phyloP scores from a whole-genome alignment of 2,329 filamentous ascomycete genomes.

The Fonsecaea nubica region DNA sequence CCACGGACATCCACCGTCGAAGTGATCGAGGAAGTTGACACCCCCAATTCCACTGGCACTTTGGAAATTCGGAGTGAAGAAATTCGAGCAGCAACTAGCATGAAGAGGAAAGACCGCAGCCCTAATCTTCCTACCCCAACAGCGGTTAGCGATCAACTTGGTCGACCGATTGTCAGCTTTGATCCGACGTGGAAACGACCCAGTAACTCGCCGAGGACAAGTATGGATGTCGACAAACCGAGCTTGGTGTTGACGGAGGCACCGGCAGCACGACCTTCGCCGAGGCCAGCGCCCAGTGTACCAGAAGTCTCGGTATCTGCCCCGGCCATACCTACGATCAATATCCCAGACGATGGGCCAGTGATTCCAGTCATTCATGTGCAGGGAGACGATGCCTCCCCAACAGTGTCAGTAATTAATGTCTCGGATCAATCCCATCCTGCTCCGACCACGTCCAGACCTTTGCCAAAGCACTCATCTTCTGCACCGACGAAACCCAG shows the following conservation, averaged over 20 bases:
- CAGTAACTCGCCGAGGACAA: conserved; percentile 48
- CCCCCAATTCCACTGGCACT: conserved; percentile 71
- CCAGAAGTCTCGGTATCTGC: conserved; percentile 28
- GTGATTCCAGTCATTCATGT: conserved; percentile 19
- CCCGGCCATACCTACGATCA: conserved; percentile 19
- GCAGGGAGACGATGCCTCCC: conserved; percentile 5
- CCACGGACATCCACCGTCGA: conserved; percentile 40
- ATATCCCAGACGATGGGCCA: conserved; percentile 20
- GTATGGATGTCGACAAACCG: conserved; percentile 37
- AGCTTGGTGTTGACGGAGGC: conserved; percentile 36
- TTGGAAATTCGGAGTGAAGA: conserved; percentile 85
- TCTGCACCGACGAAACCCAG: conserved; percentile 44
- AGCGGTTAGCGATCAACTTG: conserved; percentile 86
- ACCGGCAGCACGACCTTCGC: conserved; percentile 22
- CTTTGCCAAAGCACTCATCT: conserved; percentile 38
- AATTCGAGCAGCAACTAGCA: conserved; percentile 87
- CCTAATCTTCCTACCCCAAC: conserved; percentile 85
- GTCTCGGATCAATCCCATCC: conserved; percentile 19
- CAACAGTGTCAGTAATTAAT: conserved; percentile 23
- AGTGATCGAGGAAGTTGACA: conserved; percentile 44
- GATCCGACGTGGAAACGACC: conserved; percentile 73
- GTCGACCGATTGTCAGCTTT: conserved; percentile 97
- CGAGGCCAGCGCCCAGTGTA: conserved; percentile 42
- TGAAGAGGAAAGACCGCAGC: conserved; percentile 85
- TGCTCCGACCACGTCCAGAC: conserved; percentile 25